A percentile compares a stretch with the other conserved stretches of the same genome.
These are phyloP conservation scores for Tolypocladium cylindrosporum DNA, from an alignment of 2,329 filamentous ascomycete genomes.

Conservation along the genomic window DNA sequence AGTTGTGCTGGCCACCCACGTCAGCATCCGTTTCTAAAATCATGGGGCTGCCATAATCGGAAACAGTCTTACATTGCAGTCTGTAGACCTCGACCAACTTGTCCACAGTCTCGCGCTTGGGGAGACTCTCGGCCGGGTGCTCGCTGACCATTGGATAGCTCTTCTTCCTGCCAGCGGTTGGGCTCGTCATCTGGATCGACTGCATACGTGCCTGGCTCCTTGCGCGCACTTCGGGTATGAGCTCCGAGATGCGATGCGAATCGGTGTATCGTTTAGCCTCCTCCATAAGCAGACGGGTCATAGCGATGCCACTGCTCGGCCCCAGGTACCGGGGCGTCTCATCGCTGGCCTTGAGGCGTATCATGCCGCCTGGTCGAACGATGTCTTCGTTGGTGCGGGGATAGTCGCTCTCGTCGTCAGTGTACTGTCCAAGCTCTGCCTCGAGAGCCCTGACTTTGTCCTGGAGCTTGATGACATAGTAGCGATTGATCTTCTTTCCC, in stretches of 20 bases:
- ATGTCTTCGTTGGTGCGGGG: conserved; percentile 72
- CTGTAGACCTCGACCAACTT: conserved; percentile 77
- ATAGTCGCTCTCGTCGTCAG: conserved; percentile 63
- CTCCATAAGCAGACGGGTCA: conserved; percentile 91
- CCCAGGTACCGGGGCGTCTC: conserved; percentile 83
- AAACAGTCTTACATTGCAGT: conserved; percentile 55
- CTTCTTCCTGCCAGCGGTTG: conserved; percentile 57
- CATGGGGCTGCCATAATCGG: background rate
- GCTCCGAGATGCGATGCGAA: conserved; percentile 81
- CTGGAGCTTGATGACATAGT: conserved; percentile 87
- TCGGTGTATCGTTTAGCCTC: conserved; percentile 90
- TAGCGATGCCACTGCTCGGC: conserved; percentile 89
- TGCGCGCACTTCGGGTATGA: conserved; percentile 66
- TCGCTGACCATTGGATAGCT: conserved; percentile 87
- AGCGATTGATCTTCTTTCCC: conserved; percentile 74
- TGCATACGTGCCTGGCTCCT: conserved; percentile 47
- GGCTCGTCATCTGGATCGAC: conserved; percentile 43
- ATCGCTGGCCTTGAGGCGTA: conserved; percentile 75
- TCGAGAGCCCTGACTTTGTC: conserved; percentile 77
- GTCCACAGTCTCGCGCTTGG: conserved; percentile 63
- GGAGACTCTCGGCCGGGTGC: conserved; percentile 66
- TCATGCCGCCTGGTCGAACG: conserved; percentile 74
- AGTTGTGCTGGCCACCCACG: conserved; percentile 56
- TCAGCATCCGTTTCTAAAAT: conserved; percentile 5
- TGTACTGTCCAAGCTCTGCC: conserved; percentile 67